A percentile compares a stretch with the other conserved stretches of the same genome.
These are phyloP conservation scores for Xylaria intraflava DNA, from an alignment of 495 filamentous ascomycete species.

Conservation along the genomic window DNA sequence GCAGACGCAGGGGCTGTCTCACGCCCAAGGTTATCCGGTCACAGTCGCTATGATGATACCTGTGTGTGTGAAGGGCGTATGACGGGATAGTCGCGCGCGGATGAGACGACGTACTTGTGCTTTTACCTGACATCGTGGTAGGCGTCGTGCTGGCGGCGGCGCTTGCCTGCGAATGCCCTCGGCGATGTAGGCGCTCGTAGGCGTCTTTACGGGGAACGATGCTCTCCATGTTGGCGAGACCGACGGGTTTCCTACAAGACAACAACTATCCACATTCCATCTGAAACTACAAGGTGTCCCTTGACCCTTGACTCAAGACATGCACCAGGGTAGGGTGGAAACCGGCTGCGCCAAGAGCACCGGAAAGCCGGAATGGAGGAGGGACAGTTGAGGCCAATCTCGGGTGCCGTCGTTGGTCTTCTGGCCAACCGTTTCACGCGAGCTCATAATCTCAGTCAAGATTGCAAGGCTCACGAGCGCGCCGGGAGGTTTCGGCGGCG, in stretches of 20 bases:
- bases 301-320: not conserved
- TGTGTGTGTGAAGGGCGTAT: constrained; percentile 20
- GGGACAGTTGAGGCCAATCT: not conserved
- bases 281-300: not conserved
- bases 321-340: not conserved
- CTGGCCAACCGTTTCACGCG: not conserved
- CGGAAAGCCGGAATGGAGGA: not conserved
- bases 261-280: constrained; percentile 5
- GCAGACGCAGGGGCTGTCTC: constrained; percentile 26
- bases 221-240: constrained; percentile 12
- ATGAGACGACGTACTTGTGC: constrained; percentile 29
- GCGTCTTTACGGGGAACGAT: constrained; percentile 13
- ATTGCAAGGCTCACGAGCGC: not conserved
- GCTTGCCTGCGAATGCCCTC: constrained; percentile 36
- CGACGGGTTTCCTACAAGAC: not conserved
- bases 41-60: constrained; percentile 24
- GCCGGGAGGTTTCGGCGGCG: not conserved
- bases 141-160: constrained; percentile 32
- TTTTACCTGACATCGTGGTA: constrained; percentile 33
- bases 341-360: not conserved
- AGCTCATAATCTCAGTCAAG: not conserved
- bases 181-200: constrained; percentile 27
- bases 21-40: constrained; percentile 11
- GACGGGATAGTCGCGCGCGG: constrained; percentile 16
- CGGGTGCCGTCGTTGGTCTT: not conserved